Percentiles rank a stretch among this genome's conserved stretches.
Evolutionary conservation across 176 grass and related monocot species (phyloP).

Genomic region (Carex parvula): DNA sequence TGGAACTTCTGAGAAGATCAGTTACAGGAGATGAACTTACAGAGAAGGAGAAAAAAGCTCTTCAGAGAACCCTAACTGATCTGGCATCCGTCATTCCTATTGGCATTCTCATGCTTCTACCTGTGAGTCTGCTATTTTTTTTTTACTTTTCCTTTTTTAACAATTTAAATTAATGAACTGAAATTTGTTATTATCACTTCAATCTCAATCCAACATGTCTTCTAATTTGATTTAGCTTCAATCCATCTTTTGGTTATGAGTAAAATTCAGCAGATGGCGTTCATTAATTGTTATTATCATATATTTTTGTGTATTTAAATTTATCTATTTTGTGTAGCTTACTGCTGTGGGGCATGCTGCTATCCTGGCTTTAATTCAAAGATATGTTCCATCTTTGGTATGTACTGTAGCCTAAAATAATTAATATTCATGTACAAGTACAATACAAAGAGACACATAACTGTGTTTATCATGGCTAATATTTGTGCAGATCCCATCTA

Average conservation of each 20-base stretch:
- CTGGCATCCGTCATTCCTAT: constrained; percentile 98
- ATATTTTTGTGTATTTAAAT: background rate
- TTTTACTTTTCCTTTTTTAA: background rate
- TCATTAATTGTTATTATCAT: background rate
- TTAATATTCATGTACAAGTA: background rate
- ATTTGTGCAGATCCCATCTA: constrained; percentile 78
- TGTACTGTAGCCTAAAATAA: constrained; percentile 22
- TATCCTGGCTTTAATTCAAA: constrained; percentile 97
- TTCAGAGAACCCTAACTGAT: constrained; percentile 97
- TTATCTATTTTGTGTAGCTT: constrained; percentile 37
- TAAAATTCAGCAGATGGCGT: background rate
- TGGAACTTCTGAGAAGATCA: constrained; percentile 75
- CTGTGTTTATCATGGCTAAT: background rate
- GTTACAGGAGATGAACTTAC: constrained; percentile 92
- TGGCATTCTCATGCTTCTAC: constrained; percentile 98
- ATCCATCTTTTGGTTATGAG: too few species aligned
- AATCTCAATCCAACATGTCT: background rate
- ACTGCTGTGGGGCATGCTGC: constrained; percentile 98
- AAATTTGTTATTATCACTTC: background rate
- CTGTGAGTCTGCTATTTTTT: constrained; percentile 60
- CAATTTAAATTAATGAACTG: background rate
- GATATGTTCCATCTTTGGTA: constrained; percentile 95
- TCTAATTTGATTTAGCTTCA: background rate
- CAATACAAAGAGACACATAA: background rate
- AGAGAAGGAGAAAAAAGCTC: constrained; percentile 93